Evolutionary conservation across 1,284 basidiomycete species (phyloP), one percentile per base, ranked within the genome.

Genomic region (Papiliotrema laurentii): DNA sequence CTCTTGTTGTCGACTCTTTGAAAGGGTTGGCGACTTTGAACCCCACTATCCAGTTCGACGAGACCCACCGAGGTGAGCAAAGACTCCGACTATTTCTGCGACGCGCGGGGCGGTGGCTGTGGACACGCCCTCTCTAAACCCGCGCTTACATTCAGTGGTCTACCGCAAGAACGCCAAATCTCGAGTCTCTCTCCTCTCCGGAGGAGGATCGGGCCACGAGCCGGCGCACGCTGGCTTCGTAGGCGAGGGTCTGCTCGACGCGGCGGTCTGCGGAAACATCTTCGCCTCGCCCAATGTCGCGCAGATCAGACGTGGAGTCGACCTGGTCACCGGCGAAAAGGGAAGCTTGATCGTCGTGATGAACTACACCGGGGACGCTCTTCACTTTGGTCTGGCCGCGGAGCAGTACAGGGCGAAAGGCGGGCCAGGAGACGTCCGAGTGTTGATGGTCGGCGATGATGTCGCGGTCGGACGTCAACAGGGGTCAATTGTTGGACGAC

Each of bases 371-470:
- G 89, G 89, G 25, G 90, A 96, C 63, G 83, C 93, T 14, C 80
- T 97, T 43, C 90, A 93, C 68, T 96, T 97, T 63, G 91, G 92
- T 37, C 80, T 97, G 6, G 90, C 90, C 3, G 89, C 85, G 56
- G 92, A 97, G 68, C 85, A 89, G 54, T 85, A 85, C 61, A 80
- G 84, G 2, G 84, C 87, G 0, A 74, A 78, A 30, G 81, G 88
- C 54, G 83, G 86, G 0, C 79, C 81, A 21, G 84, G 84, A 43
- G 77, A 79, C 27, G 81, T 92, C 60, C 84, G 82, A 59, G 87
- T 96, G 54, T 76, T 94, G 35, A 80, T 92, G 51, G 90, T 96
- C 11, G 89, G 86, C 7, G 92, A 97, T 69, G 92, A 97, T 69
- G 89, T 93, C 14, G 84, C 89, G 2, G 91, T 97, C 14, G 86